A percentile compares a stretch with the other conserved stretches of the same genome.
Conservation (phyloP, 306 rosid genomes). For the Pterocarpus santalinus region DNA sequence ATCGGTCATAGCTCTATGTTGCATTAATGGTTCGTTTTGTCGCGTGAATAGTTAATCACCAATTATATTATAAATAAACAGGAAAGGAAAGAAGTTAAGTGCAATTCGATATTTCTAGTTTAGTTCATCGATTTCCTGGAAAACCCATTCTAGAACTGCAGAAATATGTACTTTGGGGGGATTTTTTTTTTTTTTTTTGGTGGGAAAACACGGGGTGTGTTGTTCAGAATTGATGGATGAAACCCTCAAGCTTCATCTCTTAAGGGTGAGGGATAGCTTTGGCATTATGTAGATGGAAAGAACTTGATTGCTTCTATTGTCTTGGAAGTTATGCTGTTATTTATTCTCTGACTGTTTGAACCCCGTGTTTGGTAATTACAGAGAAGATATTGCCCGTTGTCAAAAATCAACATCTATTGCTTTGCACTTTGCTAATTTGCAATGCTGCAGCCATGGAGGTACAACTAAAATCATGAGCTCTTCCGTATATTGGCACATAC, state of each 20-base stretch:
- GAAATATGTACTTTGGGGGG: background rate
- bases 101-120: conserved; percentile 14
- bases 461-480: conserved; percentile 11
- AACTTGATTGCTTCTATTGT: background rate
- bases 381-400: conserved; percentile 63
- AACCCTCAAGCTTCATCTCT: background rate
- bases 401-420: conserved; percentile 61
- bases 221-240: background rate
- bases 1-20: background rate
- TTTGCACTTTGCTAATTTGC: conserved; percentile 58
- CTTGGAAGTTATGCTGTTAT: background rate
- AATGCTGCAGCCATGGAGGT: conserved; percentile 66
- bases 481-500: background rate
- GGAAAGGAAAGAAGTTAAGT: background rate
- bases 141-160: background rate
- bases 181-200: background rate
- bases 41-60: background rate
- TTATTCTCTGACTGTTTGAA: conserved; percentile 6
- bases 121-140: background rate
- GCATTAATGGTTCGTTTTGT: background rate
- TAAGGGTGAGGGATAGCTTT: background rate
- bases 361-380: conserved; percentile 35
- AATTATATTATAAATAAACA: too few species aligned
- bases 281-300: conserved; percentile 3
- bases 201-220: background rate